Conservation (phyloP, 139 green algal genomes). For the Spirogloea muscicola region DNA sequence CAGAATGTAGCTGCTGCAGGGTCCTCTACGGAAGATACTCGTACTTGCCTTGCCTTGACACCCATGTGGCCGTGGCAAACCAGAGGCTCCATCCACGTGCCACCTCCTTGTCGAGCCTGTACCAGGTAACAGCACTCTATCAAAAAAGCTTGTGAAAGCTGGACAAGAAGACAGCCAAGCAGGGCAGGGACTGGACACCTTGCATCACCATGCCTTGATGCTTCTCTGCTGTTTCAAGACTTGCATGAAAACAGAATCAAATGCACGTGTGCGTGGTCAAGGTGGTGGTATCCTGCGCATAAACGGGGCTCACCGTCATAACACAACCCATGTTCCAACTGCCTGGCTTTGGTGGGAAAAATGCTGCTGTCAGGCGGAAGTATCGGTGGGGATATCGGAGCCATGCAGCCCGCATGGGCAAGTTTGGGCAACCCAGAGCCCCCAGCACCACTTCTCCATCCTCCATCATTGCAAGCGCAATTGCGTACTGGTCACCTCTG, state of each 20-base stretch:
- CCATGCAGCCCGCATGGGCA: constrained; percentile 39
- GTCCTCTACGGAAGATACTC: constrained; percentile 23
- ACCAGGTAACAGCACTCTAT: no score
- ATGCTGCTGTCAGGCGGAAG: constrained; percentile 17
- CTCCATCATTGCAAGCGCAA: constrained; percentile 53
- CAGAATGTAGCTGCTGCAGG: constrained; percentile 42
- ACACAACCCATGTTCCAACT: constrained; percentile 48
- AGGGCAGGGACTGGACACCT: no score
- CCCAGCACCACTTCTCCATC: constrained; percentile 48
- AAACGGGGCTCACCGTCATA: no score
- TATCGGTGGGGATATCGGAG: constrained; percentile 42
- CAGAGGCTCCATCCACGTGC: constrained; percentile 40
- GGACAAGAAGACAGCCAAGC: no score
- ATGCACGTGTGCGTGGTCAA: no score
- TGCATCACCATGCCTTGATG: no score
- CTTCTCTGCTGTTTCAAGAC: no score
- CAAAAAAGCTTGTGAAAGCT: no score
- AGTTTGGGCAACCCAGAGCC: constrained; percentile 56
- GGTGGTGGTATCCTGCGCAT: no score
- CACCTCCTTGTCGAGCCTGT: not conserved
- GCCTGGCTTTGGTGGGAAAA: constrained; percentile 16
- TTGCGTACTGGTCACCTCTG: constrained; percentile 52
- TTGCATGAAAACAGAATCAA: no score
- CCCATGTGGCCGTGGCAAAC: not conserved
- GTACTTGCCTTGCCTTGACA: not conserved